Conservation (phyloP, 768 basidiomycete genomes). For the Royoungia palumana region DNA sequence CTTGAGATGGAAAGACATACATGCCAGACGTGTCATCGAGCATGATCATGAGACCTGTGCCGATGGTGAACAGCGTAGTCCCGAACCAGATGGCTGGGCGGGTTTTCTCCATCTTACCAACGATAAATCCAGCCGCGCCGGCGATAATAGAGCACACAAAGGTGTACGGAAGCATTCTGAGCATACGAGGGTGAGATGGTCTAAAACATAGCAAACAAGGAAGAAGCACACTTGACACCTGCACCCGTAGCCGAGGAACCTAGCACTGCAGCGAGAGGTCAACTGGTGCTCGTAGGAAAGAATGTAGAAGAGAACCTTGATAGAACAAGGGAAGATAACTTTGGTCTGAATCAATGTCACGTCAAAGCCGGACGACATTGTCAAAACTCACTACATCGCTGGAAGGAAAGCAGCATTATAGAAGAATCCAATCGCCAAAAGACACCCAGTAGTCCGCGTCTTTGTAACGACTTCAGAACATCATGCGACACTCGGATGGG, state of each 20-base stretch:
- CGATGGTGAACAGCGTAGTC: slow-evolving; percentile 57
- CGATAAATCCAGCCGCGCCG: slow-evolving; percentile 53
- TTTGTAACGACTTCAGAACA: slow-evolving; percentile 20
- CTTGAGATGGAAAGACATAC: slow-evolving; percentile 27
- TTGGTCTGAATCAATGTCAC: not conserved
- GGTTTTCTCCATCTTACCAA: slow-evolving; percentile 56
- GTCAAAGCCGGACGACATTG: not conserved
- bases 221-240: slow-evolving; percentile 62
- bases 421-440: slow-evolving; percentile 57
- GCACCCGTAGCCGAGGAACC: slow-evolving; percentile 72
- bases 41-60: slow-evolving; percentile 70
- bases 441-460: slow-evolving; percentile 65
- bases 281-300: not conserved
- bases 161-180: slow-evolving; percentile 71
- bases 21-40: slow-evolving; percentile 54
- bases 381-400: slow-evolving; percentile 26
- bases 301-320: slow-evolving; percentile 37
- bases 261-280: slow-evolving; percentile 36
- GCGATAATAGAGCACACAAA: slow-evolving; percentile 53
- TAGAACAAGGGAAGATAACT: slow-evolving; percentile 72
- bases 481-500: not conserved
- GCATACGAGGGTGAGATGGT: not conserved
- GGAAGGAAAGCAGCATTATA: slow-evolving; percentile 62
- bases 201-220: not conserved
- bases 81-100: slow-evolving; percentile 61